A percentile compares a stretch with the other conserved stretches of the same genome.
phyloP scores from a whole-genome alignment of 2,329 filamentous ascomycete genomes.

The Leptographium procerum region DNA sequence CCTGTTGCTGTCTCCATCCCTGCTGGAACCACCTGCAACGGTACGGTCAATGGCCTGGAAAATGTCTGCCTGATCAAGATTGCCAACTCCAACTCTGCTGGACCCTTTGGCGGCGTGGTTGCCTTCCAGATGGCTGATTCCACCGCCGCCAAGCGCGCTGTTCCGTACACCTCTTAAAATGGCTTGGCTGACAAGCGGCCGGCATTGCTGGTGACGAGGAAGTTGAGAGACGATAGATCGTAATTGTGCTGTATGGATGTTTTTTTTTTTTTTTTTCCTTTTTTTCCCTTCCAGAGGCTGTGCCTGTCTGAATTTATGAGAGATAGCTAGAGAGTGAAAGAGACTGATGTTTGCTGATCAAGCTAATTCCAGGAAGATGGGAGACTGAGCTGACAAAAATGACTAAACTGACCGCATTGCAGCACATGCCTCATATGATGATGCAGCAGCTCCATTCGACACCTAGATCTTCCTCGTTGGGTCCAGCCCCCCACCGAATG shows the following conservation, averaged over 20 bases:
- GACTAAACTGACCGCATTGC: not conserved
- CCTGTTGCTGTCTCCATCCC: conserved; percentile 25
- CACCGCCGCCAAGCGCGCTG: not conserved
- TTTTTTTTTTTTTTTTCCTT: not conserved
- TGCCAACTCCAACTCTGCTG: conserved; percentile 26
- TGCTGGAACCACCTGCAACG: conserved; percentile 26
- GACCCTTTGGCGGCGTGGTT: conserved; percentile 29
- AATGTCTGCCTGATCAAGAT: conserved; percentile 33
- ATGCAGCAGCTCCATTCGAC: conserved; percentile 24
- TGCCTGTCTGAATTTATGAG: not conserved
- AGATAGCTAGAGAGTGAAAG: not conserved
- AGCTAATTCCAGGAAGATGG: not conserved
- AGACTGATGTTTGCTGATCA: not conserved
- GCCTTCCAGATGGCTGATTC: conserved; percentile 25
- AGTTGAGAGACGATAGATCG: not conserved
- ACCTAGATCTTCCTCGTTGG: conserved; percentile 25
- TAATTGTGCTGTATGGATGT: not conserved
- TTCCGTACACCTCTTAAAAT: not conserved
- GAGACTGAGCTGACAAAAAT: not conserved
- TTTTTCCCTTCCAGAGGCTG: not conserved
- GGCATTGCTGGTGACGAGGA: not conserved
- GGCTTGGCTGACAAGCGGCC: too few species aligned
- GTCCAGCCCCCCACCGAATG: conserved; percentile 36
- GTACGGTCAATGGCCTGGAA: conserved; percentile 19
- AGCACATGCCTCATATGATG: conserved; percentile 28